Percentiles rank a stretch among this genome's conserved stretches.
These are phyloP conservation scores for Calonectria hongkongensis DNA, from an alignment of 2,329 filamentous ascomycete species.

Conservation along the genomic window DNA sequence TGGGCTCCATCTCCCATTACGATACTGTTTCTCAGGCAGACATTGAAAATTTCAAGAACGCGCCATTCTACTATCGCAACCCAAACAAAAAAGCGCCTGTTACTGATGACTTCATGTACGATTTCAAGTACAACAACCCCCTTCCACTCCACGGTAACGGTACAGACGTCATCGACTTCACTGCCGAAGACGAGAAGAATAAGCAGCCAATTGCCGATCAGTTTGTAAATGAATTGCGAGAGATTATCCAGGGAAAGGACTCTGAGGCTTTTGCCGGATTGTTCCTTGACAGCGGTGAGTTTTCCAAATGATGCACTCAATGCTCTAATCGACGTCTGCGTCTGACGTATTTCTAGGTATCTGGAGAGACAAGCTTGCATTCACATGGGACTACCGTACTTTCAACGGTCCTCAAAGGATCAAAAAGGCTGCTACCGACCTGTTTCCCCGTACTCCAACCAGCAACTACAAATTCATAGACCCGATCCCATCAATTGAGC, in stretches of 20 bases:
- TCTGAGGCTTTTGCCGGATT: not conserved
- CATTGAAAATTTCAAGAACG: not conserved
- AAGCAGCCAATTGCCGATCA: not conserved
- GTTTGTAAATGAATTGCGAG: not conserved
- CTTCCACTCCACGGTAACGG: not conserved
- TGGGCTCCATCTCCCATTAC: not conserved
- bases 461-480: not conserved
- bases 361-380: not conserved
- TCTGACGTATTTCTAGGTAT: not conserved
- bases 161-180: not conserved
- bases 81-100: not conserved
- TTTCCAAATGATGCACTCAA: not conserved
- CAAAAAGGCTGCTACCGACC: not conserved
- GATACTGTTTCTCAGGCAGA: not conserved
- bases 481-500: not conserved
- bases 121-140: not conserved
- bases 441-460: not conserved
- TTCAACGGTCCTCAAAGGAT: not conserved
- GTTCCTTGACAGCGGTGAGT: not conserved
- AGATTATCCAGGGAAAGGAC: not conserved
- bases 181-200: not conserved
- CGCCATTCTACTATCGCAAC: not conserved
- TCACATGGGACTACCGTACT: conserved; percentile 1
- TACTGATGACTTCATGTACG: not conserved
- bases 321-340: not conserved